Evolutionary conservation across 73 alveolate species (phyloP).

Genomic region (Paramecium bursaria): DNA sequence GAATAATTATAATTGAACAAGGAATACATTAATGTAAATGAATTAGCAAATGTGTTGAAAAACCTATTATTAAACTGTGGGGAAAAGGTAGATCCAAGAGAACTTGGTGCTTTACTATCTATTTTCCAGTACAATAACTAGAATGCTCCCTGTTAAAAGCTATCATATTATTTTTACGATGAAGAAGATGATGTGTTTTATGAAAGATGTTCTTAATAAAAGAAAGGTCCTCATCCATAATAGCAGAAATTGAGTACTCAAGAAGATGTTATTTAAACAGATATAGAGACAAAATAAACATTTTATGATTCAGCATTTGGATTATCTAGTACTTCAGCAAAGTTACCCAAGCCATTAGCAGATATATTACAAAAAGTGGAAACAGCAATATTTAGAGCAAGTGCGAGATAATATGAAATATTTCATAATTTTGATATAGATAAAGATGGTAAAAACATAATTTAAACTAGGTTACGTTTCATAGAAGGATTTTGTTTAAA

Average conservation of each 20-base stretch:
- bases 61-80: constrained; percentile 44
- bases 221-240: constrained; percentile 66
- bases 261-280: neutral
- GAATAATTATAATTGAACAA: neutral
- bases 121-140: constrained; percentile 46
- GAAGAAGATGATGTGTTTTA: constrained; percentile 69
- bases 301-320: constrained; percentile 55
- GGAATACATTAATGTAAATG: constrained; percentile 18
- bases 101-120: constrained; percentile 59
- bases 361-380: constrained; percentile 52
- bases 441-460: constrained; percentile 61
- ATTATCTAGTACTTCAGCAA: constrained; percentile 31
- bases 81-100: constrained; percentile 56
- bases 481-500: constrained; percentile 53
- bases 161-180: constrained; percentile 16
- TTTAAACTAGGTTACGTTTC: constrained; percentile 54
- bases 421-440: constrained; percentile 60
- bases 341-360: constrained; percentile 43
- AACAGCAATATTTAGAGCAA: constrained; percentile 52
- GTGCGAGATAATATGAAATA: constrained; percentile 52
- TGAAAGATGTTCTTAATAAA: constrained; percentile 59
- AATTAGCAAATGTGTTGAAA: constrained; percentile 33
- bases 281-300: constrained; percentile 19
- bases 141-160: constrained; percentile 2
- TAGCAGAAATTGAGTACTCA: constrained; percentile 4